Evolutionary conservation across 108 stramenopile species (phyloP).

Genomic region (Skeletonema potamos): DNA sequence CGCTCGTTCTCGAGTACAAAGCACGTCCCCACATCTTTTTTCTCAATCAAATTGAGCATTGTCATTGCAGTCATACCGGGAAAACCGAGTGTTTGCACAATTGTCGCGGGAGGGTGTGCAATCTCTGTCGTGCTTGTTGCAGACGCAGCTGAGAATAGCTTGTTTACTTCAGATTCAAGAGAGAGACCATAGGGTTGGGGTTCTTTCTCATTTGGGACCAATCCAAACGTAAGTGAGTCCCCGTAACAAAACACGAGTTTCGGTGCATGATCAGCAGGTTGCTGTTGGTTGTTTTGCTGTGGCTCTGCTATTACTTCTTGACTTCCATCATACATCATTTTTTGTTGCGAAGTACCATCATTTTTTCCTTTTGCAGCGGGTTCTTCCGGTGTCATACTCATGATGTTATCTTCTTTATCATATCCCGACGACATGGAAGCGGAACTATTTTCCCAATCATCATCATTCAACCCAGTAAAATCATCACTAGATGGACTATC

Average conservation of each 20-base stretch:
- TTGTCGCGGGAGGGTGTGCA: not conserved
- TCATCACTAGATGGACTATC: not conserved
- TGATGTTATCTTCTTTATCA: not conserved
- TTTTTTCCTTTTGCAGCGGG: not conserved
- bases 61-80: constrained; percentile 64
- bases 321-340: too few relatives aligned
- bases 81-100: constrained; percentile 57
- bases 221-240: constrained; percentile 74
- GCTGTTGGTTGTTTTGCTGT: not conserved
- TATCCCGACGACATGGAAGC: not conserved
- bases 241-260: constrained; percentile 66
- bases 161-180: constrained; percentile 48
- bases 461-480: not conserved
- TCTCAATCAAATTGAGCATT: constrained; percentile 49
- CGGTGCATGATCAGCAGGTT: not conserved
- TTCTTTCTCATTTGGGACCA: constrained; percentile 36
- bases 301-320: not conserved
- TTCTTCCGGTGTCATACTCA: too few relatives aligned
- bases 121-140: not conserved
- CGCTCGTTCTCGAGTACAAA: constrained; percentile 28
- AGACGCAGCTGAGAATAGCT: not conserved
- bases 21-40: constrained; percentile 24
- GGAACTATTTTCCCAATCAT: not conserved
- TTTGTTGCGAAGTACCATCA: too few relatives aligned
- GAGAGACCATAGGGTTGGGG: constrained; percentile 65